Evolutionary conservation across 2,329 filamentous ascomycete species (phyloP), one percentile per base, ranked within the genome.

Genomic region (Hymenoscyphus scutula): DNA sequence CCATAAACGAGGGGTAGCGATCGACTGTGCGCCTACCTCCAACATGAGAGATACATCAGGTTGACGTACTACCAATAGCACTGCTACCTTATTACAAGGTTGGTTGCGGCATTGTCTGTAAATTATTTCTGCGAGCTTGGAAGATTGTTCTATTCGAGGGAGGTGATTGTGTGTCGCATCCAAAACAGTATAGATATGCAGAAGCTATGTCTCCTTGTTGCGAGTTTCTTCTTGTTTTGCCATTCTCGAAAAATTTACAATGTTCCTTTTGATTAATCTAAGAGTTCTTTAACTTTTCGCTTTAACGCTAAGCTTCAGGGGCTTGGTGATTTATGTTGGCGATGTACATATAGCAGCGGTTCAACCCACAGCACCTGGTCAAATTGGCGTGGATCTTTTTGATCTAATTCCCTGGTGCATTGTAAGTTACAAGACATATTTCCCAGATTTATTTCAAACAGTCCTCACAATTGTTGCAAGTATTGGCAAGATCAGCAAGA

Each of bases 281-380:
- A 41, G 38, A 41, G 6, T 17, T 41, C 15, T n/a, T 19, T 5
- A 17, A n/a, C 1, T 19, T 41, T 15, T 17, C 38, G 3, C 3
- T n/a, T 41, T 41, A 4, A 8, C 38, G 13, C n/a, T 41, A 19
- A n/a, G 38, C n/a, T 41, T 17, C 15, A 41, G n/a, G 15, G 38
- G 51, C 15, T 27, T 23, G 51, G n/a, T 10, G 2, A 23, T 53
- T 3, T 5, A 29, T 53, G 51, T 23, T 53, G 19, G 27, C n/a
- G 27, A 30, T 27, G 13, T 53, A 17, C 23, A 53, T 23, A 30
- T 53, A 25, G 27, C 23, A 30, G 51, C 51, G 5, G 15, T 53
- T 53, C 15, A 53, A 53, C 51, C 51, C 51, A 53, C 51, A 2
- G 19, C 51, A n/a, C 13, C n/a, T 29, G 51, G 51, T 53, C 51